A percentile compares a stretch with the other conserved stretches of the same genome.
Conservation (phyloP, 305 asterid genomes). For the Solanum aculeatissimum region DNA sequence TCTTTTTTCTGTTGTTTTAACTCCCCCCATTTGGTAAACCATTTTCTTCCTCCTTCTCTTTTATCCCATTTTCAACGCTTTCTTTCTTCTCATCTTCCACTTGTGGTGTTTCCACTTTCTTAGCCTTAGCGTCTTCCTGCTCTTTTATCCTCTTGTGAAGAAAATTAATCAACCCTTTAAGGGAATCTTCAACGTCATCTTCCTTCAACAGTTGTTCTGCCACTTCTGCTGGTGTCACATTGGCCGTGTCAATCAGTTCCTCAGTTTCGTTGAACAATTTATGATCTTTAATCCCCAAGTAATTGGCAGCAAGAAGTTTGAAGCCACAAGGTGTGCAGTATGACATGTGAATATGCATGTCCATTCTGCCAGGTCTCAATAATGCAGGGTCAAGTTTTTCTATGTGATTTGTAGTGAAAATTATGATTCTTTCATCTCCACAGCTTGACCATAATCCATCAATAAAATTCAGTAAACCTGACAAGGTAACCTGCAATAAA, state of each 20-base stretch:
- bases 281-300: background rate
- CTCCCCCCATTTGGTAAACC: background rate
- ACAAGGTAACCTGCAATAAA: background rate
- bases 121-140: background rate
- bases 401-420: background rate
- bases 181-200: background rate
- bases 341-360: background rate
- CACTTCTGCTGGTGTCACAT: background rate
- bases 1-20: background rate
- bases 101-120: background rate
- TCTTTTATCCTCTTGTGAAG: background rate
- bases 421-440: background rate
- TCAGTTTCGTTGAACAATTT: background rate
- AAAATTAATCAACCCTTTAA: background rate
- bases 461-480: background rate
- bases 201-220: background rate
- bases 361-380: background rate
- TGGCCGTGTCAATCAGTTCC: background rate
- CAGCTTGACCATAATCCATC: background rate
- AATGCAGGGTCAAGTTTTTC: background rate
- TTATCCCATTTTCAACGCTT: background rate
- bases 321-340: background rate
- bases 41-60: background rate
- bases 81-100: background rate
- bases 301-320: background rate